Evolutionary conservation across 306 rosid genomes (phyloP), one percentile per base, ranked within the genome.

Genomic region (Cucurbita moschata): DNA sequence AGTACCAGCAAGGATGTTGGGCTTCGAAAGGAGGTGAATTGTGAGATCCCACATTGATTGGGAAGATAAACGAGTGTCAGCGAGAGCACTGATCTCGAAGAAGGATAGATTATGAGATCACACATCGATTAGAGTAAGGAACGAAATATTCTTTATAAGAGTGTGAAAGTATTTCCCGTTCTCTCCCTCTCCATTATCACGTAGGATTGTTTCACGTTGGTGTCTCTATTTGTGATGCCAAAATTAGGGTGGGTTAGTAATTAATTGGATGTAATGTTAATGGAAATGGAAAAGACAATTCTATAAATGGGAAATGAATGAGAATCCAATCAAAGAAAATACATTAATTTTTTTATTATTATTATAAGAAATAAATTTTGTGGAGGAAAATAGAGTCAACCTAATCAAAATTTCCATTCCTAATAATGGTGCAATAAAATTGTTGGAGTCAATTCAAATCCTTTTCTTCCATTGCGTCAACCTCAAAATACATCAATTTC

Each of bases 231-330:
- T 21, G 23, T 63, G 70, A 39, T 63, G 70, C 70, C 13, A 68
- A 68, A 68, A 68, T 68, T 68, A 68, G 56, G 42, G 73, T 47
- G 42, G 47, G 58, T 47, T 26, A 58, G 73, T 47, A 69, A 69
- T 69, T 26, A 69, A 69, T 69, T 14, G 49, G 73, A 49, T 69
- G 57, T 14, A 49, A 69, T 23, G 73, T 26, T 69, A 49, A 21
- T 69, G 73, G 73, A 35, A 69, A 69, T 47, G 58, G 73, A 69
- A 19, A 69, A 43, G 73, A 68, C 74, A 70, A 50, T 50, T 70
- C 59, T 39, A 70, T 49, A 70, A 70, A 70, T 70, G 74, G 59
- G 74, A 70, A 70, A 70, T 70, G 59, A 70, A 50, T 70, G 46
- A 70, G 74, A 69, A 49, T 69, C 74, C 74, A 21, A 70, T 70